Evolutionary conservation across 2,329 filamentous ascomycete genomes (phyloP).

Genomic region (Hypoxylon sp.): DNA sequence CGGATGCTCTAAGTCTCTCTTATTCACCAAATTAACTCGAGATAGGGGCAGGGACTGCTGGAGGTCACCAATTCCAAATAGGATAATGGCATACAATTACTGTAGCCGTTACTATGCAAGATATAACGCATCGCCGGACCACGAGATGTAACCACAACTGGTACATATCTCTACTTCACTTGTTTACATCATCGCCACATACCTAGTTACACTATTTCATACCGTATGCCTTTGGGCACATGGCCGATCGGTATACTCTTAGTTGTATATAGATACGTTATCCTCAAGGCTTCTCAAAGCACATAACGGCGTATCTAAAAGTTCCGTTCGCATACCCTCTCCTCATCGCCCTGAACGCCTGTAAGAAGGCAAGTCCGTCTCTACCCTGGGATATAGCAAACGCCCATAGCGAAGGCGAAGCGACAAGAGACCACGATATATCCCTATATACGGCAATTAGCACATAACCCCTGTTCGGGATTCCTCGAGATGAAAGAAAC

Average conservation of each 20-base stretch:
- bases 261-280: too few species aligned
- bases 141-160: background rate
- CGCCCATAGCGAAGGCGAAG: slow-evolving; percentile 72
- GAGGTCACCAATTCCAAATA: background rate
- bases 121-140: background rate
- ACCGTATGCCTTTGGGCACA: background rate
- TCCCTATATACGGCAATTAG: slow-evolving; percentile 62
- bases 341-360: slow-evolving; percentile 73
- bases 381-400: slow-evolving; percentile 73
- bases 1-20: background rate
- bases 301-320: slow-evolving; percentile 72
- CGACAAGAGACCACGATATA: slow-evolving; percentile 73
- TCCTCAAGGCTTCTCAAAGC: slow-evolving; percentile 63
- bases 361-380: slow-evolving; percentile 72
- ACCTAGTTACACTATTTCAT: background rate
- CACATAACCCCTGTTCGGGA: background rate
- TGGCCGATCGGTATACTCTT: background rate
- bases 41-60: background rate
- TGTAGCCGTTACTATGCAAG: background rate
- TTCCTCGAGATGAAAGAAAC: slow-evolving; percentile 40
- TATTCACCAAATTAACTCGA: background rate
- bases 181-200: background rate
- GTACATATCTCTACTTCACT: background rate
- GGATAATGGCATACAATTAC: background rate
- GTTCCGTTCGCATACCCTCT: slow-evolving; percentile 71